Percentiles rank a stretch among this genome's conserved stretches.
Evolutionary conservation across 2,329 filamentous ascomycete genomes (phyloP).

Genomic region (Pezicula neosporulosa): DNA sequence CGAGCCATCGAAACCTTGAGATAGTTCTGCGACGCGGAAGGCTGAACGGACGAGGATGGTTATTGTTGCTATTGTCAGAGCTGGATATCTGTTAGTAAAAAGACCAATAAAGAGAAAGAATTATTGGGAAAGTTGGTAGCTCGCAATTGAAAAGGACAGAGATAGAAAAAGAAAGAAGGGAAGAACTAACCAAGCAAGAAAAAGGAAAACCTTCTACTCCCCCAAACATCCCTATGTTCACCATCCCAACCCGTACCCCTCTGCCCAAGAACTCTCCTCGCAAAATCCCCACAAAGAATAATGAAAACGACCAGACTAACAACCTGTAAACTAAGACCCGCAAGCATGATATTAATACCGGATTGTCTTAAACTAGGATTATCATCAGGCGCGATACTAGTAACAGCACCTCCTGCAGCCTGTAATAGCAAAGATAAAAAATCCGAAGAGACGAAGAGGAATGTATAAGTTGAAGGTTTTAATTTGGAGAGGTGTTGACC

Average conservation of each 20-base stretch:
- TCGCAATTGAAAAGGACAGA: too few relatives aligned
- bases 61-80: conserved; percentile 44
- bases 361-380: neutral
- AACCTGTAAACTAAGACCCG: conserved; percentile 31
- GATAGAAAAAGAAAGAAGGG: neutral
- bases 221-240: conserved; percentile 7
- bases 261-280: neutral
- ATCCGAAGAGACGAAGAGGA: conserved; percentile 58
- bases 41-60: conserved; percentile 51
- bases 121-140: too few relatives aligned
- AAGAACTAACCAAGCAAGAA: neutral
- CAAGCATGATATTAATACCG: conserved; percentile 26
- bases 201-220: conserved; percentile 3
- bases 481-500: conserved; percentile 42
- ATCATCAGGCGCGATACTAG: conserved; percentile 36
- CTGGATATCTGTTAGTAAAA: conserved; percentile 13
- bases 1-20: conserved; percentile 46
- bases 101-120: neutral
- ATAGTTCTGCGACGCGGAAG: conserved; percentile 54
- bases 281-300: conserved; percentile 4
- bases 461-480: conserved; percentile 46
- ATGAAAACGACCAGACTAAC: conserved; percentile 25
- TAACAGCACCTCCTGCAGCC: conserved; percentile 53
- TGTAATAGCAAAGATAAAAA: conserved; percentile 56
- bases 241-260: conserved; percentile 10